phyloP scores from a whole-genome alignment of 345 rosid genomes.

The Barbarea vulgaris region DNA sequence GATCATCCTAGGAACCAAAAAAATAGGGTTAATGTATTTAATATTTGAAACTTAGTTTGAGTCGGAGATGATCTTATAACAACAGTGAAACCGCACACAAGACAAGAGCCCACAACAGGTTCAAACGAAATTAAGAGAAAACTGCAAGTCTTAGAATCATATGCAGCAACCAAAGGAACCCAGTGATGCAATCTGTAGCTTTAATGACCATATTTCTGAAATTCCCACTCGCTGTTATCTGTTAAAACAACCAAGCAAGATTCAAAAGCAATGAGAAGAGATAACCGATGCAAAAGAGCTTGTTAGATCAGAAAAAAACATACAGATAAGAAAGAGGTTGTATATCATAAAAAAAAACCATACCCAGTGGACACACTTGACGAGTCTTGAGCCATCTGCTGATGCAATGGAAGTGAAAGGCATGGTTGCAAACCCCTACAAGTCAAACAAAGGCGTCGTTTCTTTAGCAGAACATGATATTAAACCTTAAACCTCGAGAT shows the following conservation, averaged over 20 bases:
- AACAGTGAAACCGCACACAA: neutral
- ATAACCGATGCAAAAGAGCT: neutral
- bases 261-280: neutral
- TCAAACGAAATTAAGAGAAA: neutral
- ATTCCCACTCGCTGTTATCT: slow-evolving; percentile 96
- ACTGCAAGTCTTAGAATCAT: neutral
- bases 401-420: slow-evolving; percentile 96
- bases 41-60: neutral
- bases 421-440: slow-evolving; percentile 89
- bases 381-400: slow-evolving; percentile 96
- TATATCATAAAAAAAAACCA: neutral
- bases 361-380: slow-evolving; percentile 94
- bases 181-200: neutral
- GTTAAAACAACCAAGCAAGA: slow-evolving; percentile 20
- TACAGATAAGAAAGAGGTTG: neutral
- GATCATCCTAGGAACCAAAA: neutral
- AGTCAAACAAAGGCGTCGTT: neutral
- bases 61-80: neutral
- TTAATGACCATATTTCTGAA: slow-evolving; percentile 88
- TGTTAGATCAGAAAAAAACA: neutral
- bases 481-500: neutral
- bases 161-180: neutral
- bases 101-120: neutral
- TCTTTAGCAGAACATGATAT: neutral
- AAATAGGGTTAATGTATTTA: neutral